Evolutionary conservation across 106 monocot species (phyloP).

Genomic region (Dendrobium officinale): DNA sequence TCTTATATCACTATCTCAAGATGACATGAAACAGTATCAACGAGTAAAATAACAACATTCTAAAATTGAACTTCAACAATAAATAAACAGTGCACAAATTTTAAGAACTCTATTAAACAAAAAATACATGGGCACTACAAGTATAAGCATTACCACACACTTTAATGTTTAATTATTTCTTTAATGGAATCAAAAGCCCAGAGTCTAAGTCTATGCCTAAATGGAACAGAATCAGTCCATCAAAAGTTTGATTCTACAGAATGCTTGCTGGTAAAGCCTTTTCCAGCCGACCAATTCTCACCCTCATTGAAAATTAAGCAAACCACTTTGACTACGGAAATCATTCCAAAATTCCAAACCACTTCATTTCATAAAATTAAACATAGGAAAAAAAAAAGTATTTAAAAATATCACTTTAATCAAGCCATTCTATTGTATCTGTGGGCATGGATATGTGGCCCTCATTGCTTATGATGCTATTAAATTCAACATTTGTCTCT

Average conservation of each 20-base stretch:
- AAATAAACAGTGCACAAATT: too few species aligned
- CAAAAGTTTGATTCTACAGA: background rate
- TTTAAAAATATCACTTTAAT: background rate
- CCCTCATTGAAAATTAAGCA: background rate
- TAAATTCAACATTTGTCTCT: background rate
- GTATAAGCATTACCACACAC: background rate
- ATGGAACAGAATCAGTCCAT: background rate
- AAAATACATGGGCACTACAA: too few species aligned
- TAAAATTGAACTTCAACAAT: too few species aligned
- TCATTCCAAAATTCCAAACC: background rate
- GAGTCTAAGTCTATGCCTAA: background rate
- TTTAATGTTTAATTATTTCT: too few species aligned
- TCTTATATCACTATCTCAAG: too few species aligned
- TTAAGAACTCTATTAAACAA: too few species aligned
- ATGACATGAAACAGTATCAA: too few species aligned
- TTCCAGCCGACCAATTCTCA: background rate
- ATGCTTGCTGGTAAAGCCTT: background rate
- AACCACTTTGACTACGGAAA: background rate
- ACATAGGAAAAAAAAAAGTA: background rate
- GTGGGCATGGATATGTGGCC: background rate
- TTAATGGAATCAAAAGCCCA: background rate
- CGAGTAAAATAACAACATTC: too few species aligned
- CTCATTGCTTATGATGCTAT: background rate
- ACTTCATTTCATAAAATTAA: background rate
- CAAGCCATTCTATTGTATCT: background rate